These are phyloP conservation scores for Entomortierella chlamydospora DNA, from an alignment of 192 early-diverging fungal genomes.

Conservation along the genomic window DNA sequence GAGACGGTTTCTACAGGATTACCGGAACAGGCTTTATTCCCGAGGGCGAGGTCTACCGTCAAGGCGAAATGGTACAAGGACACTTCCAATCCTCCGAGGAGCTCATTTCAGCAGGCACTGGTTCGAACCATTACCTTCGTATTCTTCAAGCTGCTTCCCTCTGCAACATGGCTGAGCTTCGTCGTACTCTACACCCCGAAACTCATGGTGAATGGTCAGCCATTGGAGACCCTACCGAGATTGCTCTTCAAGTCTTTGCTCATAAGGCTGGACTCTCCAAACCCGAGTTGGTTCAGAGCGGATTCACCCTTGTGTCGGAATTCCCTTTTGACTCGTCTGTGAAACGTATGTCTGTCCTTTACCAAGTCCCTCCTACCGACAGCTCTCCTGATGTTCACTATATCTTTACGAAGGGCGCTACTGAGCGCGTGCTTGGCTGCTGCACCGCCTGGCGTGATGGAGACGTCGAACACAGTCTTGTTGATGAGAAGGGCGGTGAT, in stretches of 20 bases:
- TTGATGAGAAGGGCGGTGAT: slow-evolving; percentile 45
- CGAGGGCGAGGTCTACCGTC: slow-evolving; percentile 59
- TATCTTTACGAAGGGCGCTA: slow-evolving; percentile 90
- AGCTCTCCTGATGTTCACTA: slow-evolving; percentile 46
- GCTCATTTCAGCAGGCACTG: slow-evolving; percentile 24
- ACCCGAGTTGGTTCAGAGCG: slow-evolving; percentile 64
- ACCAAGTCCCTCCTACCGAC: slow-evolving; percentile 45
- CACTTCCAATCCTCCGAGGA: slow-evolving; percentile 36
- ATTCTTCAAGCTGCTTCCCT: slow-evolving; percentile 74
- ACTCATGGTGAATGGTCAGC: slow-evolving; percentile 76
- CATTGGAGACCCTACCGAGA: slow-evolving; percentile 93
- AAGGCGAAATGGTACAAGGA: slow-evolving; percentile 42
- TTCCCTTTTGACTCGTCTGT: slow-evolving; percentile 77
- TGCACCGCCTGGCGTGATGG: slow-evolving; percentile 70
- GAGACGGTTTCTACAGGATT: slow-evolving; percentile 76
- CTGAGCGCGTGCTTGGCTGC: slow-evolving; percentile 85
- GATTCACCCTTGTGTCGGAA: slow-evolving; percentile 48
- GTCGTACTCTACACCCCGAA: slow-evolving; percentile 61
- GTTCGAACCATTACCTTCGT: slow-evolving; percentile 58
- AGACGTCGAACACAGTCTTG: slow-evolving; percentile 34
- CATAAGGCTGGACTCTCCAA: slow-evolving; percentile 82
- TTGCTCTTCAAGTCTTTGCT: slow-evolving; percentile 90
- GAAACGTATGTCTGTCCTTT: slow-evolving; percentile 93
- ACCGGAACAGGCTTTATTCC: slow-evolving; percentile 74
- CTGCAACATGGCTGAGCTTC: slow-evolving; percentile 87